phyloP scores from a whole-genome alignment of 2,329 filamentous ascomycete genomes.

The Fusarium paranaense region DNA sequence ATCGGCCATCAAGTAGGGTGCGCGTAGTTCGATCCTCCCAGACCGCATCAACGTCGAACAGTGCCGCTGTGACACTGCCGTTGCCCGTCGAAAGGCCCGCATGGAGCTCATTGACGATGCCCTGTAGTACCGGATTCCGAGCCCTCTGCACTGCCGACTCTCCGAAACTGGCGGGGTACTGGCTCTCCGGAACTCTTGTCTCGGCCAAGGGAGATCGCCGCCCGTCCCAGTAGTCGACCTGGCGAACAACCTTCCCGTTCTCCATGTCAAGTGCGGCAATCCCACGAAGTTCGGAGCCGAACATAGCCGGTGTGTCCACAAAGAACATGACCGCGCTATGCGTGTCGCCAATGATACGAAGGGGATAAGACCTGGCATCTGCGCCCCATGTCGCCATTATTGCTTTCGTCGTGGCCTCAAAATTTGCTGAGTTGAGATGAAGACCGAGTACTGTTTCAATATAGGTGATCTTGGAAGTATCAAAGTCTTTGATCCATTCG shows the following conservation, averaged over 20 bases:
- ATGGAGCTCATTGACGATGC: background rate
- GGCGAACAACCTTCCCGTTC: background rate
- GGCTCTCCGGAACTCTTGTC: background rate
- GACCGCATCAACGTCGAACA: background rate
- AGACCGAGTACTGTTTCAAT: background rate
- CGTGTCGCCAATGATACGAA: background rate
- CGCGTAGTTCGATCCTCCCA: background rate
- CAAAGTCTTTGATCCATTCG: background rate
- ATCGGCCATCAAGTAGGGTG: background rate
- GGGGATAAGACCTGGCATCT: background rate
- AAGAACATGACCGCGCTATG: background rate
- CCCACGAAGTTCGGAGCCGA: background rate
- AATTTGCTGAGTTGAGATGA: background rate
- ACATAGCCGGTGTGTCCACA: background rate
- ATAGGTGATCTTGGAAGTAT: background rate
- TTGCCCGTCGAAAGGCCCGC: background rate
- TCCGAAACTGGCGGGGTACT: background rate
- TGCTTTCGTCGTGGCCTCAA: background rate
- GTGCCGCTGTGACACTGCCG: background rate
- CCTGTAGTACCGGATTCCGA: background rate
- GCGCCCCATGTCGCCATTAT: background rate
- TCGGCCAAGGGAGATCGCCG: background rate
- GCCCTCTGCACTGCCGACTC: background rate
- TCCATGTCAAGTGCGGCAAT: background rate
- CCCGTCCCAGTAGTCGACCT: background rate